A percentile compares a stretch with the other conserved stretches of the same genome.
These are phyloP conservation scores for Globisporangium uncinulatum DNA, from an alignment of 352 stramenopile species.

Conservation along the genomic window DNA sequence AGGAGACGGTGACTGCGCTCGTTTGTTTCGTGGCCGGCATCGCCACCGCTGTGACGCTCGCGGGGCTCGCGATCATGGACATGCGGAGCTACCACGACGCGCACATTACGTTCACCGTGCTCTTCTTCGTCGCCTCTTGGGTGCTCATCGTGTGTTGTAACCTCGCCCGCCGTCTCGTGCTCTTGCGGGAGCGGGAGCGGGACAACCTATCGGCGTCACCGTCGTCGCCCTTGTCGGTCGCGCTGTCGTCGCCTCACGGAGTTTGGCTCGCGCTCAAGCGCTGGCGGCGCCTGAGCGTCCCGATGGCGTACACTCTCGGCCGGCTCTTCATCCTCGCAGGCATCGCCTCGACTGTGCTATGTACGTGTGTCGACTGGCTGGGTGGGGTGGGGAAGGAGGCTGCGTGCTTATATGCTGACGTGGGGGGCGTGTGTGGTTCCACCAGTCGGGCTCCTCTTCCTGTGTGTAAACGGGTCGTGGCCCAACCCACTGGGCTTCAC, in stretches of 20 bases:
- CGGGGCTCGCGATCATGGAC: conserved; percentile 65
- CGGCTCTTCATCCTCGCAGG: conserved; percentile 38
- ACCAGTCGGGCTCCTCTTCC: conserved; percentile 66
- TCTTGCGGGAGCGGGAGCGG: conserved; percentile 32
- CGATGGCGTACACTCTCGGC: conserved; percentile 44
- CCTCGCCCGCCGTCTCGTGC: conserved; percentile 24
- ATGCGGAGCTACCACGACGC: conserved; percentile 70
- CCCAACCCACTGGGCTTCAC: conserved; percentile 77
- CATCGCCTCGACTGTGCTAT: conserved; percentile 55
- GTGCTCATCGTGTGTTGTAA: conserved; percentile 57
- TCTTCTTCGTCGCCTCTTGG: conserved; percentile 78
- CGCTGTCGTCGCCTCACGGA: not conserved
- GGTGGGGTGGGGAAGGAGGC: not conserved
- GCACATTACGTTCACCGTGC: conserved; percentile 65
- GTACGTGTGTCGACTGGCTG: conserved; percentile 23
- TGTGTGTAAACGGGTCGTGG: conserved; percentile 80
- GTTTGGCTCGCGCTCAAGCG: conserved; percentile 34
- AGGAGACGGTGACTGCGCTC: conserved; percentile 7
- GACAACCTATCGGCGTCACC: not conserved
- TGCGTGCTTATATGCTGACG: not conserved
- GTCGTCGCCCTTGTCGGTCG: not conserved
- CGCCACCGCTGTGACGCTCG: conserved; percentile 37
- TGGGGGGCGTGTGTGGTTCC: not conserved
- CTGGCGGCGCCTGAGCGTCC: conserved; percentile 48
- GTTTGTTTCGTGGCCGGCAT: conserved; percentile 26